Evolutionary conservation across 331 rosid species (phyloP).

Genomic region (Malus hybrid): DNA sequence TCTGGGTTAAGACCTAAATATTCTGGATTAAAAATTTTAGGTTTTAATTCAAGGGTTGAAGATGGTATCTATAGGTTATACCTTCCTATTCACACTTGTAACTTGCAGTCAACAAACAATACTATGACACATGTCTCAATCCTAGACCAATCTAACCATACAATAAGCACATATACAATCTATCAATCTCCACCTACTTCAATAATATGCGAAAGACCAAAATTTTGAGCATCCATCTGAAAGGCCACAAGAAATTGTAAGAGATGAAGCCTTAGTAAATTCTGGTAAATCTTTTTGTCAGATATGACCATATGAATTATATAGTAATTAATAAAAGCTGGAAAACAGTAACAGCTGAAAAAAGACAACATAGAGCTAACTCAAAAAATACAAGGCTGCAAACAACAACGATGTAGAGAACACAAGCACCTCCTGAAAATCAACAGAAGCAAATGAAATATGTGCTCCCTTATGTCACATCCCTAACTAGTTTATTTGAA

Average conservation of each 20-base stretch:
- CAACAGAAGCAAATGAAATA: background rate
- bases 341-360: background rate
- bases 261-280: background rate
- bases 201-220: slow-evolving; percentile 28
- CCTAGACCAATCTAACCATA: too few relatives aligned
- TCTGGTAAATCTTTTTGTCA: background rate
- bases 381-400: background rate
- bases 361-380: background rate
- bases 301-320: background rate
- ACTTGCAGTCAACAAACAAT: too few relatives aligned
- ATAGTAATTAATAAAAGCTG: background rate
- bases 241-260: background rate
- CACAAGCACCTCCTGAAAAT: background rate
- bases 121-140: too few relatives aligned
- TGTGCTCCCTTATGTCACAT: background rate
- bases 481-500: background rate
- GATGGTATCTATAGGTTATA: too few relatives aligned
- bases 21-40: too few relatives aligned
- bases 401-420: background rate
- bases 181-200: slow-evolving; percentile 35
- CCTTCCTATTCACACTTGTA: too few relatives aligned
- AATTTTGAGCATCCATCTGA: slow-evolving; percentile 49
- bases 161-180: too few relatives aligned
- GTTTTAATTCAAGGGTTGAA: too few relatives aligned
- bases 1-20: too few relatives aligned